Evolutionary conservation across 2,329 filamentous ascomycete genomes (phyloP), one percentile per base, ranked within the genome.

Genomic region (Botryotinia globosa): DNA sequence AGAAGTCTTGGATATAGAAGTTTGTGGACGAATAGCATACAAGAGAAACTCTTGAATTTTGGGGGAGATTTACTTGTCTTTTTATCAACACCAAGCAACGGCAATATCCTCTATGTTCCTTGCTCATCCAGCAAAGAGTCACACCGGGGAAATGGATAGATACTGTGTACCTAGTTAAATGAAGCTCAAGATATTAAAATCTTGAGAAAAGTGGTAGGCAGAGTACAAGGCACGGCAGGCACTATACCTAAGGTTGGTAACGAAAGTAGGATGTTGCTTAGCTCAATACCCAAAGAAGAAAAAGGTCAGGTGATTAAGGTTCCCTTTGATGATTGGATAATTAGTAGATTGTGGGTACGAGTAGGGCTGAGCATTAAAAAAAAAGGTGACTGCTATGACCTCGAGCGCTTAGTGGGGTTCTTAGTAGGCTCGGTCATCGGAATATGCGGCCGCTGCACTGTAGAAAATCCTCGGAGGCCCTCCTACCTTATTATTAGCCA

Each of bases 401-500:
- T n/a, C n/a, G n/a, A 32, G 51, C 51, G 51, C 56, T 58, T 61
- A 37, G 32, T 61, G 32, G 32, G 58, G 32, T 10, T 59, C 20
- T 34, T 32, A 32, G 22, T 32, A 32, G 22, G 32, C 32, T 39
- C 64, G 45, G 48, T 22, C 48, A 6, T 67, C 64, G 64, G 64
- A 12, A 32, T 8, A 42, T 67, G 64, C 64, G 64, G 64, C 64
- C 64, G 64, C 64, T n/a, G 4, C 32, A 22, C 14, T 10, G 9
- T 42, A 66, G 34, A 67, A 65, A 65, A 67, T 42, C n/a, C 34
- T 67, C 59, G 16, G 25, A 29, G 25, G 16, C 64, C 64, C 25
- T 22, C 25, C 29, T 42, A 32, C 34, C n/a, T n/a, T n/a, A n/a
- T n/a, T n/a, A 14, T 42, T 10, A 4, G 12, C 29, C 42, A 48